Conservation (phyloP, 345 rosid species). For the Acer saccharum region DNA sequence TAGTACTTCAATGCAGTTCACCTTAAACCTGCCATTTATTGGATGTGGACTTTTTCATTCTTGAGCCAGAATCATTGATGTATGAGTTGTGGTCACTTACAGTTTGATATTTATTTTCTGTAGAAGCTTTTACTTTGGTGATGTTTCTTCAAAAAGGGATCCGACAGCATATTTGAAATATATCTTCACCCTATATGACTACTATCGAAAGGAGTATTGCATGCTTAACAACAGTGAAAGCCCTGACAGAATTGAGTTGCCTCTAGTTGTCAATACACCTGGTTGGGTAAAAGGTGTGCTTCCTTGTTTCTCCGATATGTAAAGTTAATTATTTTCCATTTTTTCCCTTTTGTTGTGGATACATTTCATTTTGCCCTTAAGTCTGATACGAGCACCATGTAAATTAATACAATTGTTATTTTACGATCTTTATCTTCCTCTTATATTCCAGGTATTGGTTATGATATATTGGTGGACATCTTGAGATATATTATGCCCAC, state of each 20-base stretch:
- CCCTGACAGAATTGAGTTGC: conserved; percentile 49
- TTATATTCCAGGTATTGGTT: conserved; percentile 73
- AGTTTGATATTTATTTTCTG: conserved; percentile 18
- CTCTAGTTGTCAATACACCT: conserved; percentile 85
- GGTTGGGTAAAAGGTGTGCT: conserved; percentile 96
- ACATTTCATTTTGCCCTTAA: background rate
- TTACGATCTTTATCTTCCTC: background rate
- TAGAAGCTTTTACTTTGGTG: conserved; percentile 90
- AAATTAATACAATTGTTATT: background rate
- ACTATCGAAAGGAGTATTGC: conserved; percentile 55
- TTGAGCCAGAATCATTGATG: background rate
- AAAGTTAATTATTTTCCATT: background rate
- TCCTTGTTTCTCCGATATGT: background rate
- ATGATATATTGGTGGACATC: conserved; percentile 76
- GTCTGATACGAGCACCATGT: background rate
- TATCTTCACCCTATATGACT: conserved; percentile 55
- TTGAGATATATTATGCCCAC: conserved; percentile 70
- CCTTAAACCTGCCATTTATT: background rate
- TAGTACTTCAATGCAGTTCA: background rate
- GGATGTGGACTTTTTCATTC: background rate
- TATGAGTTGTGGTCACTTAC: background rate
- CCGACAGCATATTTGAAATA: conserved; percentile 72
- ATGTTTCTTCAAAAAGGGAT: conserved; percentile 82
- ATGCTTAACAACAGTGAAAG: conserved; percentile 32
- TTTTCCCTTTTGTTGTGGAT: background rate